Evolutionary conservation across 2,329 filamentous ascomycete species (phyloP).

Genomic region (Nemania bipapillata): DNA sequence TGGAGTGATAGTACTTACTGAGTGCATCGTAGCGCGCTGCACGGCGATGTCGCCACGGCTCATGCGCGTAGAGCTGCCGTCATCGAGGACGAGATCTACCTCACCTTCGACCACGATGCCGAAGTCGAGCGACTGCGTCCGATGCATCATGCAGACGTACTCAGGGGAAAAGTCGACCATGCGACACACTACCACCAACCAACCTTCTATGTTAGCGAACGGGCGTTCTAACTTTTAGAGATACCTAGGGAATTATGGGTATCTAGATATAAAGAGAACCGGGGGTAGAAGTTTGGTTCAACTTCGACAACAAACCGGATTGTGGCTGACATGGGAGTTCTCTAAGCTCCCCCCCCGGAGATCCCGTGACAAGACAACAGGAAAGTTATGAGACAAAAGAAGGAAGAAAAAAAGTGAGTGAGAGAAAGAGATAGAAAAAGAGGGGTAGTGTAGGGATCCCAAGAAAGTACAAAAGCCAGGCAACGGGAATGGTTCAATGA

Average conservation of each 20-base stretch:
- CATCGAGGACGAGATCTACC: constrained; percentile 63
- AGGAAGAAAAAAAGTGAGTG: background rate
- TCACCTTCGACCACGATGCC: constrained; percentile 66
- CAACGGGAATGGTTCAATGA: background rate
- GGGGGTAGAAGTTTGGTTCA: too few relatives aligned
- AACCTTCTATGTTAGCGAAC: background rate
- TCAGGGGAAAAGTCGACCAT: constrained; percentile 62
- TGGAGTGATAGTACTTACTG: constrained; percentile 50
- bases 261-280: background rate
- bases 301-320: too few relatives aligned
- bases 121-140: constrained; percentile 65
- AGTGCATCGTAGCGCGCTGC: constrained; percentile 66
- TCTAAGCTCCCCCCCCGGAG: too few relatives aligned
- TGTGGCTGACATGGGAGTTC: too few relatives aligned
- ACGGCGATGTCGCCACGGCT: constrained; percentile 65
- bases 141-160: constrained; percentile 60
- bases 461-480: too few relatives aligned
- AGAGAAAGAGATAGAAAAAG: too few relatives aligned
- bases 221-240: background rate
- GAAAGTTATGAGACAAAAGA: too few relatives aligned
- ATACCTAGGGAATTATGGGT: background rate
- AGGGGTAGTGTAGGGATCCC: too few relatives aligned
- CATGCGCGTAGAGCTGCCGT: constrained; percentile 61
- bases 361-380: too few relatives aligned
- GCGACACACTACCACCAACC: constrained; percentile 51